These are phyloP conservation scores for Trametes elegans DNA, from an alignment of 768 basidiomycete genomes.

Conservation along the genomic window DNA sequence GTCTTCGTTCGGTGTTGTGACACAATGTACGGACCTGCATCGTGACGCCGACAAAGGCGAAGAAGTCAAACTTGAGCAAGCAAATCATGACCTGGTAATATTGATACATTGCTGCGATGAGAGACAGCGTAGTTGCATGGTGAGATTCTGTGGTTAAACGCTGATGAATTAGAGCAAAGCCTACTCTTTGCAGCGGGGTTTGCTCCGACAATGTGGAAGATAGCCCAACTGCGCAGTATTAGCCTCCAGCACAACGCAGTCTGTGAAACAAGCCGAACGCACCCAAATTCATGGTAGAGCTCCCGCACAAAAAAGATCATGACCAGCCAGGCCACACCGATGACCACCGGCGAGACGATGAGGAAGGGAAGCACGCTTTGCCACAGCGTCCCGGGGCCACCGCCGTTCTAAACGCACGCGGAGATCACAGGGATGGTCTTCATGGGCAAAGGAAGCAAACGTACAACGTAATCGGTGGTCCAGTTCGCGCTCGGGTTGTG, in stretches of 20 bases:
- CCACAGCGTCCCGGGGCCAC: conserved; percentile 57
- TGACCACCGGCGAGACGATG: conserved; percentile 69
- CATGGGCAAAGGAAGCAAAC: conserved; percentile 22
- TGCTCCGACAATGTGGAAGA: conserved; percentile 87
- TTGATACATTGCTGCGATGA: conserved; percentile 72
- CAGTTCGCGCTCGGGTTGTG: conserved; percentile 34
- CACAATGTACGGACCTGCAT: conserved; percentile 81
- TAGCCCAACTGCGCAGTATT: conserved; percentile 64
- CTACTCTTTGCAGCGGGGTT: conserved; percentile 81
- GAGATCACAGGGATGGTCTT: not conserved
- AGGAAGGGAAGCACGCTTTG: conserved; percentile 59
- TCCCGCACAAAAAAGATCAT: conserved; percentile 68
- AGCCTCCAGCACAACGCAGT: not conserved
- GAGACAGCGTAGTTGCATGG: not conserved
- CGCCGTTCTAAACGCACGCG: conserved; percentile 40
- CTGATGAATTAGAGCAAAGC: no score
- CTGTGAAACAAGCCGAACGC: conserved; percentile 23
- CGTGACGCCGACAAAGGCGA: conserved; percentile 82
- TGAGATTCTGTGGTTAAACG: no score
- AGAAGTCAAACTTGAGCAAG: conserved; percentile 88
- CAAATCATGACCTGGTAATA: conserved; percentile 87
- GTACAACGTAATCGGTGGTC: conserved; percentile 37
- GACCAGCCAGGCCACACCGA: conserved; percentile 62
- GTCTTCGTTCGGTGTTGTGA: no score
- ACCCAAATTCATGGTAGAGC: conserved; percentile 85